Conservation (phyloP, 139 green algal genomes). For the Chlorella ohadii region DNA sequence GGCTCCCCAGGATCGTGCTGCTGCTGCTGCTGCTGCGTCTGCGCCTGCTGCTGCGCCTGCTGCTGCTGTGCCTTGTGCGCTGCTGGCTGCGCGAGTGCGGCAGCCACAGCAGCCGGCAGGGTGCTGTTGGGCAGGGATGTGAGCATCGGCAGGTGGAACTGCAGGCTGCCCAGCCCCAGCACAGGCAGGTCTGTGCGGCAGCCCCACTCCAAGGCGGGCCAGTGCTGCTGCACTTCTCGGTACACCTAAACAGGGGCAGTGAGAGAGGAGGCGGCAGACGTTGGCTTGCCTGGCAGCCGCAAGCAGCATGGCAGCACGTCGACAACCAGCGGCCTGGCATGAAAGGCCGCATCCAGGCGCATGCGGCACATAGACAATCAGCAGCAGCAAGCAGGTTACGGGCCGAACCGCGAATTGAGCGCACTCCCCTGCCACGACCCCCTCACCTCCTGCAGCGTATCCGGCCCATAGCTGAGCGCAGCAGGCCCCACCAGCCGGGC, state of each 20-base stretch:
- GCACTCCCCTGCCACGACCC: no score
- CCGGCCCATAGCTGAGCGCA: constrained; percentile 67
- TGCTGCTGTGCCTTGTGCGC: not conserved
- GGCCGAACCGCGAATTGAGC: no score
- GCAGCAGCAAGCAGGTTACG: no score
- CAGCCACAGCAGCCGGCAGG: constrained; percentile 21
- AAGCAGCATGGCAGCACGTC: not conserved
- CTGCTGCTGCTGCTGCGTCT: not conserved
- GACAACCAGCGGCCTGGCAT: no score
- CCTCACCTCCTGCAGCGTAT: constrained; percentile 61
- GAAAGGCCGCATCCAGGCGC: no score
- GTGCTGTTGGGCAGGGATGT: constrained; percentile 17
- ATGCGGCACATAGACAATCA: no score
- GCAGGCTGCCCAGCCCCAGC: not conserved
- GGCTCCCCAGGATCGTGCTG: not conserved
- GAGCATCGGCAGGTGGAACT: constrained; percentile 30
- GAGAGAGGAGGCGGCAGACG: not conserved
- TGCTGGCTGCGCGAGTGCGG: not conserved
- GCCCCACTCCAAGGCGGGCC: constrained; percentile 45
- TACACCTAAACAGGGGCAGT: constrained; percentile 50
- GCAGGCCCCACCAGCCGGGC: constrained; percentile 64
- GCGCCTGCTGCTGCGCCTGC: not conserved
- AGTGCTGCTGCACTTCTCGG: constrained; percentile 53
- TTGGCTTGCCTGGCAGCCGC: no score
- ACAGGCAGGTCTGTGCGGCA: constrained; percentile 28